Percentiles rank a stretch among this genome's conserved stretches.
Evolutionary conservation across 1,284 basidiomycete genomes (phyloP).

Genomic region (Leccinum griseonigrum): DNA sequence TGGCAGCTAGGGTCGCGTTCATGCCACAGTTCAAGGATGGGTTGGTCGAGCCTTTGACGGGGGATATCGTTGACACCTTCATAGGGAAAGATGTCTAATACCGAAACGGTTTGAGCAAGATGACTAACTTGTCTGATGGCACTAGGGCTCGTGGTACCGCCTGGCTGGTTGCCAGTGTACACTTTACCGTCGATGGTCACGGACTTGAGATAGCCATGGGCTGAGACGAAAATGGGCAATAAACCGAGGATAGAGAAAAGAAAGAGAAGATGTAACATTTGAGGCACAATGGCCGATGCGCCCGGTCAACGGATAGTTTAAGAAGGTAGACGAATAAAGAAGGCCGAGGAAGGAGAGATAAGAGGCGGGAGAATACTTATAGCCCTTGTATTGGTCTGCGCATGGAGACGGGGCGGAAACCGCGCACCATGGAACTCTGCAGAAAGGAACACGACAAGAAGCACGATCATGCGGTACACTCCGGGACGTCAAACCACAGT

Average conservation of each 20-base stretch:
- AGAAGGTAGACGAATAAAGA: constrained; percentile 13
- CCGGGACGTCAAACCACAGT: neutral
- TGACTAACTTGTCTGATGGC: constrained; percentile 34
- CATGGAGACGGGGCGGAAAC: constrained; percentile 17
- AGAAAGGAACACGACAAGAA: constrained; percentile 1
- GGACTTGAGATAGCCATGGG: constrained; percentile 32
- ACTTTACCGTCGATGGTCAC: constrained; percentile 35
- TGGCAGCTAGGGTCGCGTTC: constrained; percentile 37
- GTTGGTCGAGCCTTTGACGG: constrained; percentile 42
- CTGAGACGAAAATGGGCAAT: constrained; percentile 24
- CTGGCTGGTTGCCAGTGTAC: constrained; percentile 33
- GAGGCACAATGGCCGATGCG: neutral
- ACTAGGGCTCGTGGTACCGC: constrained; percentile 25
- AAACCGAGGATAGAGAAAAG: constrained; percentile 11
- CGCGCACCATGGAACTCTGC: constrained; percentile 13
- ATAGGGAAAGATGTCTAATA: neutral
- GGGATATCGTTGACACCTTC: constrained; percentile 34
- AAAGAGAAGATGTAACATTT: constrained; percentile 18
- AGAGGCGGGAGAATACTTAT: constrained; percentile 17
- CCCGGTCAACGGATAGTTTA: constrained; percentile 21
- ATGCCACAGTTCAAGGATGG: constrained; percentile 41
- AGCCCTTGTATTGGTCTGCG: constrained; percentile 5
- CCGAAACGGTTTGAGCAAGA: neutral
- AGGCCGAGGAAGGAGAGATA: neutral
- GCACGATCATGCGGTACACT: neutral